Conservation (phyloP, 805 yeast species). For the Torulaspora quercuum region DNA sequence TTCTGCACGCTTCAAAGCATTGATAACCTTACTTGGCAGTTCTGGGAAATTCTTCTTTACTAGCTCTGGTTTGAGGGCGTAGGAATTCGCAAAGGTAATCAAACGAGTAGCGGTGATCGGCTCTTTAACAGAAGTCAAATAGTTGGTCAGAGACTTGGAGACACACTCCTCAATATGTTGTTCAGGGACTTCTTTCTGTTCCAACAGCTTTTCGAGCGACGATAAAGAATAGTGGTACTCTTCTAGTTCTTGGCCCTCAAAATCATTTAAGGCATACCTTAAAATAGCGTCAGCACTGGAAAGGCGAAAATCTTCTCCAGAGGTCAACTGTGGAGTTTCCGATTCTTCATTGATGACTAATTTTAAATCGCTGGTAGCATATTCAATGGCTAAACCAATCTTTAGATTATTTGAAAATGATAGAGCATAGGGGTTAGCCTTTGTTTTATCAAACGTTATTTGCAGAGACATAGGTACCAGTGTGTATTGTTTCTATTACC, state of each 20-base stretch:
- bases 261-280: slow-evolving; percentile 55
- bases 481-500: too few relatives aligned
- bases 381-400: slow-evolving; percentile 32
- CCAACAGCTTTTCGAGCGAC: slow-evolving; percentile 23
- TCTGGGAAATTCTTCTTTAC: slow-evolving; percentile 28
- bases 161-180: slow-evolving; percentile 45
- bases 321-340: slow-evolving; percentile 29
- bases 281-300: slow-evolving; percentile 68
- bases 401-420: slow-evolving; percentile 34
- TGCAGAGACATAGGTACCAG: slow-evolving; percentile 28
- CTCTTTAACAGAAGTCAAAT: slow-evolving; percentile 29
- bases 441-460: slow-evolving; percentile 31
- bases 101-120: slow-evolving; percentile 49
- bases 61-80: slow-evolving; percentile 38
- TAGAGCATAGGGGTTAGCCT: slow-evolving; percentile 21
- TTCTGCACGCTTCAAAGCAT: slow-evolving; percentile 47
- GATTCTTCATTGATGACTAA: slow-evolving; percentile 21
- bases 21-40: slow-evolving; percentile 39
- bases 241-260: slow-evolving; percentile 36
- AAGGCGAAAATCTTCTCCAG: slow-evolving; percentile 41
- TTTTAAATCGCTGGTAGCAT: slow-evolving; percentile 26
- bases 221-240: slow-evolving; percentile 28
- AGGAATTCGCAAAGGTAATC: slow-evolving; percentile 57
- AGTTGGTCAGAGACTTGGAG: slow-evolving; percentile 38
- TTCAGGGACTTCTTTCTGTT: slow-evolving; percentile 31